Evolutionary conservation across 306 rosid genomes (phyloP), one percentile per base, ranked within the genome.

Genomic region (Dalbergia cochinchinensis): DNA sequence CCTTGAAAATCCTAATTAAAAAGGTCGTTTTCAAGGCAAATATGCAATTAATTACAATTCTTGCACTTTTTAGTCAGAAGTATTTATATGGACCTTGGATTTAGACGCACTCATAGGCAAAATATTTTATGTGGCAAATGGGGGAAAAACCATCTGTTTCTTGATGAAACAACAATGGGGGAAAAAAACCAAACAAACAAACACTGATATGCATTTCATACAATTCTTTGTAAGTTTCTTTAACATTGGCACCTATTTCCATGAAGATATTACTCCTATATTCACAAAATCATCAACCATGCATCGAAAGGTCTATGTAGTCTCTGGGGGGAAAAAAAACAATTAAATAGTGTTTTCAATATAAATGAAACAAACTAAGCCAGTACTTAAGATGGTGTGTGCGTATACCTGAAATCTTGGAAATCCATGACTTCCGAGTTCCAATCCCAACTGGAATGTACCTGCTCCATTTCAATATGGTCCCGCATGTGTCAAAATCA

Each of bases 401-500:
- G 6, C 33, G 33, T 60, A 22, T 34, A 9, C 66, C 68, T 72
- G 67, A 80, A 73, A 80, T 8, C 34, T 51, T 8, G 71, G 62
- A 69, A 58, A 35, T 47, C 13, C 6, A 63, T 34, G 79, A 70
- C 55, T 63, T 64, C 47, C 12, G 31, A 14, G 58, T 53, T 48
- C 15, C 57, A 50, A 50, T 50, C 57, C 42, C 59, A 66, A 58
- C 67, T 19, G 50, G 70, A 82, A 59, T 37, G 42, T 77, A 65
- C 74, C 80, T 77, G 83, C 66, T 71, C 71, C 26, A 71, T 18
- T 51, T 53, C 65, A 22, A 62, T 4, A 78, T 55, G 66, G 84
- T 50, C 84, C 80, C 50, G 16, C 78, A 15, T 20, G 57, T 65
- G 63, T 65, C 83, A 79, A 70, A 75, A 60, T 39, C 58, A 53